Conservation (phyloP, 1,284 basidiomycete genomes). For the Trichosporon asahii region DNA sequence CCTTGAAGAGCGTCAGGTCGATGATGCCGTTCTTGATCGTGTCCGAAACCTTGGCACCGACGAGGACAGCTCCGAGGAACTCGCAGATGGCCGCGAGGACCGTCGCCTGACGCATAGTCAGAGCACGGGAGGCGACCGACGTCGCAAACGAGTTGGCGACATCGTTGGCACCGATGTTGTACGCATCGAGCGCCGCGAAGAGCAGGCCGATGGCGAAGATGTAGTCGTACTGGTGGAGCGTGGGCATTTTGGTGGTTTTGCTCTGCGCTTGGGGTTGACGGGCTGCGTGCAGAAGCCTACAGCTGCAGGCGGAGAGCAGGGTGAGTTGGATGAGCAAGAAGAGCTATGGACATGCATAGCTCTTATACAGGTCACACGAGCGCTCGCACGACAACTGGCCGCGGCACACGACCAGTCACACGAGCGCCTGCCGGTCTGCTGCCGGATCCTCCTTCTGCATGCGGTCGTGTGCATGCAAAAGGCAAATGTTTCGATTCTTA, state of each 20-base stretch:
- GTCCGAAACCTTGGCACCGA: constrained; percentile 51
- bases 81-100: constrained; percentile 53
- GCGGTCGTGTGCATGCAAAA: not conserved
- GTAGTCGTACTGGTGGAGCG: constrained; percentile 52
- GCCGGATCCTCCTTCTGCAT: not conserved
- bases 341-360: not conserved
- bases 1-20: constrained; percentile 44
- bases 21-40: constrained; percentile 56
- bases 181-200: constrained; percentile 54
- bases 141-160: constrained; percentile 53
- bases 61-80: constrained; percentile 51
- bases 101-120: constrained; percentile 53
- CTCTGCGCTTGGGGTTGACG: not conserved
- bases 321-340: not conserved
- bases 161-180: constrained; percentile 54
- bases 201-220: constrained; percentile 53
- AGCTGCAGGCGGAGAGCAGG: not conserved
- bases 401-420: constrained; percentile 6
- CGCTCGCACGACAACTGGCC: not conserved
- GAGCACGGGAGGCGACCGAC: constrained; percentile 51
- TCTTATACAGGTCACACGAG: constrained; percentile 8
- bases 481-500: not conserved
- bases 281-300: not conserved
- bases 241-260: constrained; percentile 56
- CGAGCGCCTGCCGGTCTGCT: not conserved